Conservation (phyloP, 306 rosid genomes). For the Gillenia trifoliata region DNA sequence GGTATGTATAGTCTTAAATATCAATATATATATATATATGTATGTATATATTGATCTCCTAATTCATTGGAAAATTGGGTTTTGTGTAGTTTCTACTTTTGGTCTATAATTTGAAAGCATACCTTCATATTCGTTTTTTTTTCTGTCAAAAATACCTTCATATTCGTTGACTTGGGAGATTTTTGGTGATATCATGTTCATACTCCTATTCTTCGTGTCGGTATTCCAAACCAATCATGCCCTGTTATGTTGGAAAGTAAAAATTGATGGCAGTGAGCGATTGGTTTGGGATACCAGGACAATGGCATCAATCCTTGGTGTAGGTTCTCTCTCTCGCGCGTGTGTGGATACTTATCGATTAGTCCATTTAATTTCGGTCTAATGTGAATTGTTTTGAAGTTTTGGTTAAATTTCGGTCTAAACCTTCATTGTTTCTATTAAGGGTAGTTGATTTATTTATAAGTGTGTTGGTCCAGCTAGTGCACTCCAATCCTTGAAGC, state of each 20-base stretch:
- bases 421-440: background rate
- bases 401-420: background rate
- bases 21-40: background rate
- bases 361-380: background rate
- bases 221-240: too few species aligned
- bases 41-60: background rate
- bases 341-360: background rate
- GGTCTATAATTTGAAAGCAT: background rate
- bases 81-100: background rate
- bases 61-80: background rate
- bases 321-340: too few species aligned
- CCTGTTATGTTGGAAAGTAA: too few species aligned
- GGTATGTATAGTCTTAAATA: slow-evolving; percentile 31
- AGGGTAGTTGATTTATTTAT: background rate
- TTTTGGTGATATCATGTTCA: background rate
- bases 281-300: too few species aligned
- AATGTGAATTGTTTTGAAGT: background rate
- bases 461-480: slow-evolving; percentile 42
- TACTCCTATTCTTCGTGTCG: background rate
- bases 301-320: too few species aligned
- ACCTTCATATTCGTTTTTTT: background rate
- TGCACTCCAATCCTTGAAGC: slow-evolving; percentile 55
- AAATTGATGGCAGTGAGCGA: too few species aligned
- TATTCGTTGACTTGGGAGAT: background rate
- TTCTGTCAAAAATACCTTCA: too few species aligned